Percentiles rank a stretch among this genome's conserved stretches.
Evolutionary conservation across 345 rosid species (phyloP).

Genomic region (Stellera chamaejasme): DNA sequence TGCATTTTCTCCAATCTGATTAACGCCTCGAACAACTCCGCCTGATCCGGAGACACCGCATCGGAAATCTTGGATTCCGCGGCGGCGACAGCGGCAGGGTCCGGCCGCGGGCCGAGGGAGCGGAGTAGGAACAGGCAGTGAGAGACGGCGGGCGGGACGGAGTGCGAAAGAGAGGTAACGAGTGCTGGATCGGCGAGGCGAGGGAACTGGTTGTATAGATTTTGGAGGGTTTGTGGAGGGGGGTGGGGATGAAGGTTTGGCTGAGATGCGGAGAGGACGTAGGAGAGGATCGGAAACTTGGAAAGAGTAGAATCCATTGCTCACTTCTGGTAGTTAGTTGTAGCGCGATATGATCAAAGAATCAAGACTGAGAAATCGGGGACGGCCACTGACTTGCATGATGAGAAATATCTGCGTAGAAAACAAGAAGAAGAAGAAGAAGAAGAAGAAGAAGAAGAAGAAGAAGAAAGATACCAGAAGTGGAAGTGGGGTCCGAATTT

Average conservation of each 20-base stretch:
- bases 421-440: neutral
- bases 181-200: slow-evolving; percentile 34
- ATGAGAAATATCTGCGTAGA: neutral
- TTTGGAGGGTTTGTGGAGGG: slow-evolving; percentile 26
- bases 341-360: neutral
- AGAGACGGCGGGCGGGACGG: slow-evolving; percentile 38
- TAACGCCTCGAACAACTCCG: slow-evolving; percentile 37
- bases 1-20: slow-evolving; percentile 65
- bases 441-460: too few relatives aligned
- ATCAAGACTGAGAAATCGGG: too few relatives aligned
- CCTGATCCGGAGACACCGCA: slow-evolving; percentile 46
- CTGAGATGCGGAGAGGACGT: slow-evolving; percentile 38
- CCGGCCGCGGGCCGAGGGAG: slow-evolving; percentile 73
- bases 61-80: slow-evolving; percentile 55
- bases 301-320: slow-evolving; percentile 49
- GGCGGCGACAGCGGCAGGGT: slow-evolving; percentile 47
- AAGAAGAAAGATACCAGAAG: too few relatives aligned
- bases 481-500: too few relatives aligned
- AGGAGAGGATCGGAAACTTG: slow-evolving; percentile 51
- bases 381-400: neutral
- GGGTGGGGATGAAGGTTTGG: slow-evolving; percentile 28
- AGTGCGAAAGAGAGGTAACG: slow-evolving; percentile 39
- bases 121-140: slow-evolving; percentile 50
- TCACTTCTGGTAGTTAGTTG: neutral
- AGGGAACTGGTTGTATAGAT: slow-evolving; percentile 34